Evolutionary conservation across 164 flowering plant genomes (phyloP).

Genomic region (Piper longum): DNA sequence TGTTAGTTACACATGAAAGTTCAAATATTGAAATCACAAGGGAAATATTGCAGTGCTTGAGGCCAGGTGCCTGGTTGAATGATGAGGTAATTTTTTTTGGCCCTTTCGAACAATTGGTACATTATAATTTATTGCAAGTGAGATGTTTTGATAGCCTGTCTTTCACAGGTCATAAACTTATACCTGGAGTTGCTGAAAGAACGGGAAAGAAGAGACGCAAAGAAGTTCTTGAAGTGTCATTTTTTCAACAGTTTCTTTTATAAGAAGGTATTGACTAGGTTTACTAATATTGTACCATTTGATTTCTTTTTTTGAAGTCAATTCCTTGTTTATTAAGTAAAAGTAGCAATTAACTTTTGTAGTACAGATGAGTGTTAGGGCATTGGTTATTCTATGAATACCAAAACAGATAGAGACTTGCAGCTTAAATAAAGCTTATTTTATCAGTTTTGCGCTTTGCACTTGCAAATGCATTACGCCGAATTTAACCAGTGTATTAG

Average conservation of each 20-base stretch:
- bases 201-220: conserved; percentile 75
- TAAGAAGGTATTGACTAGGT: conserved; percentile 47
- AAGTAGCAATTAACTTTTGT: neutral
- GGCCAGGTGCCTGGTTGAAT: conserved; percentile 77
- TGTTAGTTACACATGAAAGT: conserved; percentile 54
- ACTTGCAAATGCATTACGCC: no score
- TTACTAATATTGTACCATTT: neutral
- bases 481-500: no score
- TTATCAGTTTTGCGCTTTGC: no score
- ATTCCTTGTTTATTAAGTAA: no score
- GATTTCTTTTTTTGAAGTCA: neutral
- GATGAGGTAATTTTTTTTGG: conserved; percentile 55
- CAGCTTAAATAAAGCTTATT: neutral
- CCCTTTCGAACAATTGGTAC: neutral
- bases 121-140: neutral
- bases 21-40: conserved; percentile 80
- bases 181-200: conserved; percentile 89
- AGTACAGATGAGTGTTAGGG: no score
- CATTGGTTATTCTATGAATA: no score
- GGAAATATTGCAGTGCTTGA: conserved; percentile 54
- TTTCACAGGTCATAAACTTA: conserved; percentile 74
- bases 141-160: neutral
- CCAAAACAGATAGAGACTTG: neutral
- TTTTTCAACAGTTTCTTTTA: conserved; percentile 93
- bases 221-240: conserved; percentile 78